Evolutionary conservation across 768 basidiomycete species (phyloP), one percentile per base, ranked within the genome.

Genomic region (Hypholoma fasciculare): DNA sequence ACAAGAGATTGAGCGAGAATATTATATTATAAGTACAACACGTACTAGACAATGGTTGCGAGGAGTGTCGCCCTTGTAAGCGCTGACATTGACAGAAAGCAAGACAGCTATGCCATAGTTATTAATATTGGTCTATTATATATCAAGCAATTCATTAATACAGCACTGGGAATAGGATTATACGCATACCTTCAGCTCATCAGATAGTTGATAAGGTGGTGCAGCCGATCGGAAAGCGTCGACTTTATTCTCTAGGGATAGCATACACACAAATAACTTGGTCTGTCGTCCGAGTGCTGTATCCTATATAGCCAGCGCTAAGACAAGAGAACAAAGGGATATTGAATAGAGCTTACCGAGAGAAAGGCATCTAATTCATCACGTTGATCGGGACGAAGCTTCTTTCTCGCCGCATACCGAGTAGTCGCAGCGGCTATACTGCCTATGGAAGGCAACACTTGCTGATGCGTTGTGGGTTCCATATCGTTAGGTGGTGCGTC

Each of bases 141-240:
- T n/a, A n/a, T n/a, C n/a, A n/a, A n/a, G n/a, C n/a, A n/a, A n/a
- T n/a, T n/a, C n/a, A n/a, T n/a, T n/a, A n/a, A n/a, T n/a, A n/a
- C n/a, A n/a, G n/a, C n/a, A n/a, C n/a, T n/a, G n/a, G n/a, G n/a
- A n/a, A n/a, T n/a, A n/a, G n/a, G n/a, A n/a, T n/a, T n/a, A n/a
- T n/a, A n/a, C n/a, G n/a, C n/a, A n/a, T 57, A 63, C 61, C 40
- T 63, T 63, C 7, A 63, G 34, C 40, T 63, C 58, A 26, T 63
- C 58, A 1, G 58, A 63, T 17, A 63, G 47, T 20, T 60, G 59
- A 48, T 63, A 63, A 13, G 62, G 59, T 3, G 56, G 62, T 23
- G 53, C 56, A 30, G 62, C 56, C 19, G 56, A 63, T 55, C 49
- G 56, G 30, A 60, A 58, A 12, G 56, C 49, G 39, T 63, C 56